A percentile compares a stretch with the other conserved stretches of the same genome.
Conservation (phyloP, 345 rosid species). For the Rubroshorea leprosula region DNA sequence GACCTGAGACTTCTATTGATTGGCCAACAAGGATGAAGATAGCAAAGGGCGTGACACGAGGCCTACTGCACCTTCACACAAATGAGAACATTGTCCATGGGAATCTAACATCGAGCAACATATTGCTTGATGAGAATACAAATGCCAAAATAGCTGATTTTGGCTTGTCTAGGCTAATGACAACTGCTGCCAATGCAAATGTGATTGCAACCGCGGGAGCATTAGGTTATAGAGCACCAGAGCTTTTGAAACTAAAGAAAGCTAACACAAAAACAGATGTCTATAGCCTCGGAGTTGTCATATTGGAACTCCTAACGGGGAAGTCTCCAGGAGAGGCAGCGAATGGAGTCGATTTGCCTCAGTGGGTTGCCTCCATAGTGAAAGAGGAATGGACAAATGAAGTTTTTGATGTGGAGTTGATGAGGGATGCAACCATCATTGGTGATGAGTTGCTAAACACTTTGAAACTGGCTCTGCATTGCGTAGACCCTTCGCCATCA, state of each 20-base stretch:
- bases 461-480: conserved; percentile 77
- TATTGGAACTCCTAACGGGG: conserved; percentile 80
- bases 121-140: conserved; percentile 49
- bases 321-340: conserved; percentile 77
- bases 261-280: conserved; percentile 76
- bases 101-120: conserved; percentile 78
- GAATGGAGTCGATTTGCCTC: conserved; percentile 85
- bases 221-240: conserved; percentile 85
- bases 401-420: conserved; percentile 77
- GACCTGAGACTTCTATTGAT: conserved; percentile 55
- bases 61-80: conserved; percentile 64
- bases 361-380: conserved; percentile 90
- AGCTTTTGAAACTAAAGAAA: conserved; percentile 80
- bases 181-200: conserved; percentile 66
- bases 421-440: conserved; percentile 58
- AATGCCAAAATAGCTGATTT: conserved; percentile 65
- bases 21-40: conserved; percentile 80
- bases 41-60: conserved; percentile 62
- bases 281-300: conserved; percentile 80
- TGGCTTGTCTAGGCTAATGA: conserved; percentile 73
- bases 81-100: conserved; percentile 75
- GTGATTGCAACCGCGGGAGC: conserved; percentile 81
- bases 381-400: conserved; percentile 96
- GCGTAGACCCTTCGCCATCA: conserved; percentile 82
- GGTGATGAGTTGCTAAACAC: conserved; percentile 86